Conservation (phyloP, 805 yeast genomes). For the Spathaspora boniae region DNA sequence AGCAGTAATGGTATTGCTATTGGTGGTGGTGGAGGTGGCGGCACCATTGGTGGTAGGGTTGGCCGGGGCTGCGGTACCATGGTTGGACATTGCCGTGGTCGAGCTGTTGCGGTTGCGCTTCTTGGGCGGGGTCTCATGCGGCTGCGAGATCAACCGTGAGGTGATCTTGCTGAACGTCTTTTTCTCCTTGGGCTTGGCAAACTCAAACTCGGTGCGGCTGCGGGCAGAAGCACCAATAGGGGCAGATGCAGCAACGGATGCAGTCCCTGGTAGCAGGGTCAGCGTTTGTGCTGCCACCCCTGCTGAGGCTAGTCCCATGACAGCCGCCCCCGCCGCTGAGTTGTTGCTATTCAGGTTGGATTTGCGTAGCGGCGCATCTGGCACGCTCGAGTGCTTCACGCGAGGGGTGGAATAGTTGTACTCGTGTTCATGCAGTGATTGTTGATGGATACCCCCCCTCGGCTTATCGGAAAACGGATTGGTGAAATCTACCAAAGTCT, state of each 20-base stretch:
- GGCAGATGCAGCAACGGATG: too few species aligned
- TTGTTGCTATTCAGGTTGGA: constrained; percentile 19
- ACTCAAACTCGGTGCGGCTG: constrained; percentile 16
- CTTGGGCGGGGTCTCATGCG: constrained; percentile 12
- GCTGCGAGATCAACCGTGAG: constrained; percentile 45
- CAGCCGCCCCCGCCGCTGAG: constrained; percentile 2
- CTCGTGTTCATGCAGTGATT: constrained; percentile 20
- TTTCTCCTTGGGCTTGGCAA: constrained; percentile 33
- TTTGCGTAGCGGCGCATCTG: constrained; percentile 38
- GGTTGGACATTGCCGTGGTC: not conserved
- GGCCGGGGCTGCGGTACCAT: too few species aligned
- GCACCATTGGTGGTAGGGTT: too few species aligned
- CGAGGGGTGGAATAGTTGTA: constrained; percentile 29
- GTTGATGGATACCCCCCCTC: not conserved
- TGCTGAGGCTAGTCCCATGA: not conserved
- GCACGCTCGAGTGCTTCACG: constrained; percentile 21
- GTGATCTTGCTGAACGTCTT: constrained; percentile 44
- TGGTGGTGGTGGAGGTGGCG: constrained; percentile 1
- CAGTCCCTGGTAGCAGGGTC: too few species aligned
- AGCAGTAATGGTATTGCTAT: constrained; percentile 4
- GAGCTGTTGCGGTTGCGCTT: constrained; percentile 1
- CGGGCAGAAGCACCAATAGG: not conserved
- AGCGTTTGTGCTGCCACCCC: constrained; percentile 4
- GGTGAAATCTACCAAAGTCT: constrained; percentile 10
- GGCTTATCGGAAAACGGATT: constrained; percentile 20